A percentile compares a stretch with the other conserved stretches of the same genome.
phyloP scores from a whole-genome alignment of 306 rosid species.

The Pterocarpus macrocarpus region DNA sequence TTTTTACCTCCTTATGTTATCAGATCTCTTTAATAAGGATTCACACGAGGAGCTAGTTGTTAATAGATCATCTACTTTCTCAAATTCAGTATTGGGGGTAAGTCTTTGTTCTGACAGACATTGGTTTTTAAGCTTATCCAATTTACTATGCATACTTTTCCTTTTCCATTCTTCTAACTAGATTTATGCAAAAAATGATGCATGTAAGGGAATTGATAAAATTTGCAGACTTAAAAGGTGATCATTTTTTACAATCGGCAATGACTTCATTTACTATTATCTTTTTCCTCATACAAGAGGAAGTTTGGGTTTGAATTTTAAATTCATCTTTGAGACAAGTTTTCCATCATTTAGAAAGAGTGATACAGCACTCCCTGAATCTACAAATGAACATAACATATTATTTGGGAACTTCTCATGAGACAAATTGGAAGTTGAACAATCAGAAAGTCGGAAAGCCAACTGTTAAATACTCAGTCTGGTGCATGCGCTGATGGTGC shows the following conservation, averaged over 20 bases:
- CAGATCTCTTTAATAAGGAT: slow-evolving; percentile 68
- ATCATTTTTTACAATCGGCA: no score
- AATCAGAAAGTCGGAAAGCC: not conserved
- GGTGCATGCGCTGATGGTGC: slow-evolving; percentile 19
- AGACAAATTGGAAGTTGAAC: not conserved
- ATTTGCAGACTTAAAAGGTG: not conserved
- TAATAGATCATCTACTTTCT: slow-evolving; percentile 75
- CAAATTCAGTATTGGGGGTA: slow-evolving; percentile 84
- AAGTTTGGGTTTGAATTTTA: no score
- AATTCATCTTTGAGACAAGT: no score
- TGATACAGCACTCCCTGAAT: no score
- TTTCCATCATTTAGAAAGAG: no score
- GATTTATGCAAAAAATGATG: no score
- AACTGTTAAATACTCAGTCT: slow-evolving; percentile 20
- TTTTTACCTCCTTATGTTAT: slow-evolving; percentile 67
- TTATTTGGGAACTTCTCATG: no score
- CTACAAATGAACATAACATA: no score
- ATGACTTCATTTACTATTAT: no score
- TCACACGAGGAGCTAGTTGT: slow-evolving; percentile 58
- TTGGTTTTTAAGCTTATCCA: not conserved
- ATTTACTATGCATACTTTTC: not conserved
- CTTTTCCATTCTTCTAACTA: no score
- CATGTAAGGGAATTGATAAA: not conserved
- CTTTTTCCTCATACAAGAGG: no score
- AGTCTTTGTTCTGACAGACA: slow-evolving; percentile 44